Base-by-base conservation (phyloP, 192 early-diverging fungal species). In the Coemansia sp. region DNA sequence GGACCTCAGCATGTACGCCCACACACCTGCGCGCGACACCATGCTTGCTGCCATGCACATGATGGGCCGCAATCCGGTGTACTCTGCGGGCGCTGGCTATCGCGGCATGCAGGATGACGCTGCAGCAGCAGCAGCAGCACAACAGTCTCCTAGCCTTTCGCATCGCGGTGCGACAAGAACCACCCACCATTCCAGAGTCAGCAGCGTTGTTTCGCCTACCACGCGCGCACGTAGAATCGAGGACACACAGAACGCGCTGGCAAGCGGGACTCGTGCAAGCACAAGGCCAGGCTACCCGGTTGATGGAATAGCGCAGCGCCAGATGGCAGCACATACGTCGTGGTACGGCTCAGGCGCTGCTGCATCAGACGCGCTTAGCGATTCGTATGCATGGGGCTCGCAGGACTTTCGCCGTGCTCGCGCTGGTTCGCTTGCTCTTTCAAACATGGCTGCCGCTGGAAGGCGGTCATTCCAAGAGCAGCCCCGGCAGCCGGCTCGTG, bases 171-270 rank as follows among this genome's bases (percentile, higher is more conserved):
- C 36, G 0, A 4, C 27, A 33, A 29, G 28, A 2, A 14, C 57
- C 13, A 53, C 45, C 44, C 56, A 54, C 22, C 75, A 79, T 53
- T 40, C 62, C 34, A 65, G 75, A 17, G 70, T 55, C 45, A 69
- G 57, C 65, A 79, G 75, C 67, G 17, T 79, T 30, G 62, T 56
- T 17, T 72, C 75, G 54, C 75, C 75, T 3, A 50, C 53, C 5
- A 61, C 75, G 56, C 70, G 70, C n/a, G 70, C 65, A 7, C 62
- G 66, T 28, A 65, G 61, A 0, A 53, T 78, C 17, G 69, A 78
- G 53, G 62, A 70, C 38, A 72, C 75, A 2, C 75, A 61, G 53
- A 78, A 72, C 29, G 75, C 75, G 48, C 69, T 78, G 7, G 64
- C 37, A 1, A 65, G 65, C 33, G 69, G 75, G 22, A 31, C 22